Conservation (phyloP, 2,329 filamentous ascomycete genomes). For the Monosporascus cannonballus region DNA sequence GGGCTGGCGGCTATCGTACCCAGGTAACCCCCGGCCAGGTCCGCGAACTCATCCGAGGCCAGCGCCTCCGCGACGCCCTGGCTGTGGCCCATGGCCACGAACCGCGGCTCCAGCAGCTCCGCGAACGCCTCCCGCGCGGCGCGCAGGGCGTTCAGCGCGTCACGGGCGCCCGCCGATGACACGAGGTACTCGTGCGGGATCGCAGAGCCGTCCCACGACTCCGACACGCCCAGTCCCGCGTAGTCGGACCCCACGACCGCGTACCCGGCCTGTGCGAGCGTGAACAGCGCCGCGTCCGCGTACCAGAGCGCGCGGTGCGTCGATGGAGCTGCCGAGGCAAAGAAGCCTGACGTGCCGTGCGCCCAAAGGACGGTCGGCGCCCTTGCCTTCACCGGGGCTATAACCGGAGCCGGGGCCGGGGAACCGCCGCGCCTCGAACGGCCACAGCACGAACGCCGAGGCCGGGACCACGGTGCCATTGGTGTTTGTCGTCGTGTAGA, state of each 20-base stretch:
- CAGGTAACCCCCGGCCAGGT: slow-evolving; percentile 28
- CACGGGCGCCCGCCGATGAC: slow-evolving; percentile 32
- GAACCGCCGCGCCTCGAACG: slow-evolving; percentile 23
- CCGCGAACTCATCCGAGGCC: slow-evolving; percentile 20
- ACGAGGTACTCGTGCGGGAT: slow-evolving; percentile 36
- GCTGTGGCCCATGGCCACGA: slow-evolving; percentile 39
- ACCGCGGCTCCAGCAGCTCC: slow-evolving; percentile 25
- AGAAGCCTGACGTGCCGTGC: slow-evolving; percentile 38
- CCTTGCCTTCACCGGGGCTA: slow-evolving; percentile 1
- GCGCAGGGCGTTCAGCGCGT: slow-evolving; percentile 34
- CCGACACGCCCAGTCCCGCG: slow-evolving; percentile 35
- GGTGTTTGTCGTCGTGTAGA: slow-evolving; percentile 39
- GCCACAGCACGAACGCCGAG: slow-evolving; percentile 45
- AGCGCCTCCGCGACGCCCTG: slow-evolving; percentile 35
- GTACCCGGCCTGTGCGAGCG: slow-evolving; percentile 35
- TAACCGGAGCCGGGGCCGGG: not conserved
- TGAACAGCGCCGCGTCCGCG: slow-evolving; percentile 31
- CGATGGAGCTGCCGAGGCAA: slow-evolving; percentile 33
- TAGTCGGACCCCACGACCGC: slow-evolving; percentile 40
- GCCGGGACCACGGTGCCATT: slow-evolving; percentile 40
- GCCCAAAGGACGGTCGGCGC: slow-evolving; percentile 33
- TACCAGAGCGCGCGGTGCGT: slow-evolving; percentile 35
- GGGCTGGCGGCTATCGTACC: slow-evolving; percentile 29
- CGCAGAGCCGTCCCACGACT: slow-evolving; percentile 22
- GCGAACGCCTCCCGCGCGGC: slow-evolving; percentile 38